phyloP scores from a whole-genome alignment of 306 rosid genomes.

The Begonia peltatifolia region DNA sequence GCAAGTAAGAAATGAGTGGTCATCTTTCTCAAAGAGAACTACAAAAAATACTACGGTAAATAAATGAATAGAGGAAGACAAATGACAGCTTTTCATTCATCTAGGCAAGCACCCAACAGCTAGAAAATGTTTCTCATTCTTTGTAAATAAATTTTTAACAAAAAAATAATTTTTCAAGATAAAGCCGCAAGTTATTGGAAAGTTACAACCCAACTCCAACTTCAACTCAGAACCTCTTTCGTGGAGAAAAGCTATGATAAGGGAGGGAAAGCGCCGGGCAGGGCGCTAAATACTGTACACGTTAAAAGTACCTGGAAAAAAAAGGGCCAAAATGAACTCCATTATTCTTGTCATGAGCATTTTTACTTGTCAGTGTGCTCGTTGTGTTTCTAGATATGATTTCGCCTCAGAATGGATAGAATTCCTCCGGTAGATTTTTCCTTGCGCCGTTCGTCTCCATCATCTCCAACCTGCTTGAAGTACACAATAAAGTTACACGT shows the following conservation, averaged over 20 bases:
- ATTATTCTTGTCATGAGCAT: conserved; percentile 16
- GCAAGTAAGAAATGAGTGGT: too few relatives aligned
- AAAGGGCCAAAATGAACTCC: conserved; percentile 7
- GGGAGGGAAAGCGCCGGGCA: too few relatives aligned
- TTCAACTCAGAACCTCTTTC: background rate
- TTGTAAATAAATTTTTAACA: background rate
- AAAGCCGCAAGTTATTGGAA: background rate
- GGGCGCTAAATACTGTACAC: too few relatives aligned
- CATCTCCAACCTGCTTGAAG: conserved; percentile 46
- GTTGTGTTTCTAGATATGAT: conserved; percentile 31
- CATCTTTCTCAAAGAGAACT: too few relatives aligned
- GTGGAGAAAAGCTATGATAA: background rate
- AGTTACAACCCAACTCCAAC: background rate
- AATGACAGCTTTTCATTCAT: too few relatives aligned
- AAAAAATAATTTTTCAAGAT: background rate
- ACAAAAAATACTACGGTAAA: too few relatives aligned
- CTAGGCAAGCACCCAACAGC: too few relatives aligned
- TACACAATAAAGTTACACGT: background rate
- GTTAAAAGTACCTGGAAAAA: too few relatives aligned
- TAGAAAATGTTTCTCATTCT: too few relatives aligned
- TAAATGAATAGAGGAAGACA: too few relatives aligned
- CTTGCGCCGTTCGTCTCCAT: conserved; percentile 55
- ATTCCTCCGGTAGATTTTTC: conserved; percentile 44
- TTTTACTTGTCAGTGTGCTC: background rate
- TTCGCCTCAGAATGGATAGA: conserved; percentile 55